These are phyloP conservation scores for Irineochytrium annulatum DNA, from an alignment of 192 early-diverging fungal genomes.

Conservation along the genomic window DNA sequence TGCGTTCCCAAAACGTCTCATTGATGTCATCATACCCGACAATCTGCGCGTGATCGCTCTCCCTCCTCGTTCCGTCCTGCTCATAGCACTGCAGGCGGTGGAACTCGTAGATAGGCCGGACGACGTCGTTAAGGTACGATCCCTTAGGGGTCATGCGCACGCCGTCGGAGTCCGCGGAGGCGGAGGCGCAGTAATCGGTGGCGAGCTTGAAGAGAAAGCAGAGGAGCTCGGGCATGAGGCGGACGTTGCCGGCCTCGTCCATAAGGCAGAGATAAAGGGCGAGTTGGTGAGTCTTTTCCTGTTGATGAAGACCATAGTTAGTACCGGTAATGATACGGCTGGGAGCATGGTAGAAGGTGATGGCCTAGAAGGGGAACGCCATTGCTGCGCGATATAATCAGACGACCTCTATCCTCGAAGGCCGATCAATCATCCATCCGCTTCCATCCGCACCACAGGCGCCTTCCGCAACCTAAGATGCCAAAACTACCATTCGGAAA, in stretches of 20 bases:
- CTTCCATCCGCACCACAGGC: too few species aligned
- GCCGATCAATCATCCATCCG: too few species aligned
- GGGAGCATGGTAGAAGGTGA: too few species aligned
- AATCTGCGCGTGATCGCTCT: slow-evolving; percentile 70
- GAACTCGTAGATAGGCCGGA: slow-evolving; percentile 68
- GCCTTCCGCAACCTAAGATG: too few species aligned
- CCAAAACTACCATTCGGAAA: too few species aligned
- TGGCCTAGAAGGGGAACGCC: too few species aligned
- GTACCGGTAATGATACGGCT: too few species aligned
- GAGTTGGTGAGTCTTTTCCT: not conserved
- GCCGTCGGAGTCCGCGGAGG: too few species aligned
- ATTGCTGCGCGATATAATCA: too few species aligned
- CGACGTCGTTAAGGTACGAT: slow-evolving; percentile 64
- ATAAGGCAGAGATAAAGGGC: not conserved
- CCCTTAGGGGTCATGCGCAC: slow-evolving; percentile 38
- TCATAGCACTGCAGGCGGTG: slow-evolving; percentile 73
- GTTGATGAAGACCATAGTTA: not conserved
- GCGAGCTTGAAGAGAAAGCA: slow-evolving; percentile 81
- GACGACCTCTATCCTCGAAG: too few species aligned
- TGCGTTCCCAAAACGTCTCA: slow-evolving; percentile 75
- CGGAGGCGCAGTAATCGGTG: slow-evolving; percentile 38
- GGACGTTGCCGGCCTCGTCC: slow-evolving; percentile 72
- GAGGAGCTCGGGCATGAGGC: slow-evolving; percentile 58
- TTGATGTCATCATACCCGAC: slow-evolving; percentile 50
- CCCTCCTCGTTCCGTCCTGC: slow-evolving; percentile 75